Evolutionary conservation across 495 filamentous ascomycete species (phyloP).

Genomic region (Penicillium desertorum): DNA sequence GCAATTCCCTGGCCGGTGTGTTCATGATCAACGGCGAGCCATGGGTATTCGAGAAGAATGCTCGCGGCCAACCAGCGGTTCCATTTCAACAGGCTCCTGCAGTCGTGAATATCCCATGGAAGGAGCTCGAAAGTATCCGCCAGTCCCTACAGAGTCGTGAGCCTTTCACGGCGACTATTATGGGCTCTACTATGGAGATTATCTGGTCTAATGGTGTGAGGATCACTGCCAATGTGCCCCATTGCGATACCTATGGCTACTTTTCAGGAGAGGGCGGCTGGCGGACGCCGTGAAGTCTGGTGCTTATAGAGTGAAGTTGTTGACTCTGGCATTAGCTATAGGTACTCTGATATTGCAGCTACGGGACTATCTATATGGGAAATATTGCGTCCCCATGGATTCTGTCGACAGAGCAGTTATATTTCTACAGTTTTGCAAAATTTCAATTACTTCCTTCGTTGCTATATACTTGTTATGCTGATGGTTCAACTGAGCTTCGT

Average conservation of each 20-base stretch:
- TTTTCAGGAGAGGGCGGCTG: constrained; percentile 12
- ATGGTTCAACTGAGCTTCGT: background rate
- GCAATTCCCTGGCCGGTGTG: constrained; percentile 7
- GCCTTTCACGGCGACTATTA: constrained; percentile 9
- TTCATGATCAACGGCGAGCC: constrained; percentile 13
- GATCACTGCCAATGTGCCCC: constrained; percentile 13
- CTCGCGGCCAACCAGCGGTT: background rate
- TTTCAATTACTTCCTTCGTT: no score
- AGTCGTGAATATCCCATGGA: constrained; percentile 14
- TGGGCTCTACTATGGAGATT: constrained; percentile 12
- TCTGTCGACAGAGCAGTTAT: background rate
- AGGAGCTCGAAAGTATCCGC: constrained; percentile 8
- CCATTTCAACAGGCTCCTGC: constrained; percentile 9
- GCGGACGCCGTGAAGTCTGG: constrained; percentile 3
- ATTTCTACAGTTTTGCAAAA: background rate
- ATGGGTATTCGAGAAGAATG: constrained; percentile 14
- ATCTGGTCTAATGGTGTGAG: constrained; percentile 11
- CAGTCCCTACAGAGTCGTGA: constrained; percentile 1
- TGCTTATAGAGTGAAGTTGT: background rate
- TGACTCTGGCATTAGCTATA: background rate
- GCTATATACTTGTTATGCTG: background rate
- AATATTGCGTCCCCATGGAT: background rate
- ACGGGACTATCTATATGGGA: background rate
- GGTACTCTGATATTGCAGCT: background rate
- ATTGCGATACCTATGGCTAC: constrained; percentile 3